A percentile compares a stretch with the other conserved stretches of the same genome.
phyloP scores from a whole-genome alignment of 1,284 basidiomycete species.

The Sphaerobolus stellatus region DNA sequence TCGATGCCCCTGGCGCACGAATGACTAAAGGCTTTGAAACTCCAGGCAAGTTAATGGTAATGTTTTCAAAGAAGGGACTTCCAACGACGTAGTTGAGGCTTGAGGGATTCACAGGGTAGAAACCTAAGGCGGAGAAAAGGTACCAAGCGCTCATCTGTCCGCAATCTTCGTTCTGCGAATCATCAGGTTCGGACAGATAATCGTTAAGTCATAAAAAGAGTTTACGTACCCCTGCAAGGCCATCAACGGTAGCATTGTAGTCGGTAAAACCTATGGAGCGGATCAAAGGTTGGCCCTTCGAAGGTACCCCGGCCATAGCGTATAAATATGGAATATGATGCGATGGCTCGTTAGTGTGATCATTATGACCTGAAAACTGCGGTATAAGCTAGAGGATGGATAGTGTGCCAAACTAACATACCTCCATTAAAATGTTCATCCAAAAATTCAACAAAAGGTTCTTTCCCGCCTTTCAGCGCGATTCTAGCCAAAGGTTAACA shows the following conservation, averaged over 20 bases:
- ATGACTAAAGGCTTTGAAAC: constrained; percentile 46
- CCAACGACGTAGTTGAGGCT: constrained; percentile 74
- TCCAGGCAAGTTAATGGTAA: constrained; percentile 55
- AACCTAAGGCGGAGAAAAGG: constrained; percentile 77
- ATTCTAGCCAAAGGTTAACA: constrained; percentile 38
- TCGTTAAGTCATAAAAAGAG: neutral
- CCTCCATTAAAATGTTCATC: constrained; percentile 76
- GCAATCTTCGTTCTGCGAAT: constrained; percentile 76
- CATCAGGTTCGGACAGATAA: constrained; percentile 2
- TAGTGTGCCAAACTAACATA: constrained; percentile 23
- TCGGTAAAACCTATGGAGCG: constrained; percentile 60
- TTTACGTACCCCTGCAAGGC: constrained; percentile 61
- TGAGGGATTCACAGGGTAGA: constrained; percentile 83
- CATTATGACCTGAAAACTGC: constrained; percentile 62
- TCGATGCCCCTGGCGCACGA: constrained; percentile 50
- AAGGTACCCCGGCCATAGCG: constrained; percentile 64
- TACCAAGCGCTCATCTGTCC: constrained; percentile 91
- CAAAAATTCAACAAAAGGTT: constrained; percentile 63
- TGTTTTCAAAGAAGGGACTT: constrained; percentile 68
- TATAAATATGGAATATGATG: constrained; percentile 86
- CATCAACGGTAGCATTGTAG: constrained; percentile 68
- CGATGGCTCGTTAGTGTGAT: constrained; percentile 84
- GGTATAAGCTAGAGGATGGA: neutral
- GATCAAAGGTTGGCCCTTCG: constrained; percentile 69
- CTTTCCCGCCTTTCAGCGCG: constrained; percentile 61